Evolutionary conservation across 345 rosid genomes (phyloP).

Genomic region (Aquilaria yunnanensis): DNA sequence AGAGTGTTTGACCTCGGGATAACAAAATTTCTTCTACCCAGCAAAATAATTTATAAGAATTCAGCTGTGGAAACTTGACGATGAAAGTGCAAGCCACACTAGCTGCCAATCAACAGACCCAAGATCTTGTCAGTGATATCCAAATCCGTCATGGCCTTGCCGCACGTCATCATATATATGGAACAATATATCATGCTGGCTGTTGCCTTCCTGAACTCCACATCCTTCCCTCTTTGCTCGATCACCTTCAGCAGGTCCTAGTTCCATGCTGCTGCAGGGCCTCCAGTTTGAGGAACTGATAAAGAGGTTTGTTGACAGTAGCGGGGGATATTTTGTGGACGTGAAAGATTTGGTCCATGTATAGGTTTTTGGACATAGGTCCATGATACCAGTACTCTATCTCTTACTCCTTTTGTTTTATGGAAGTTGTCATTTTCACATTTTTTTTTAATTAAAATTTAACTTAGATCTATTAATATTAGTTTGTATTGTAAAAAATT

Average conservation of each 20-base stretch:
- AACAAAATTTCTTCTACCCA: too few species aligned
- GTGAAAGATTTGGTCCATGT: too few species aligned
- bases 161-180: conserved; percentile 16
- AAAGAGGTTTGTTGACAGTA: conserved; percentile 8
- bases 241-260: conserved; percentile 15
- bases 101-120: conserved; percentile 28
- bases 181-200: conserved; percentile 19
- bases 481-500: too few species aligned
- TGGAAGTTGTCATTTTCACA: too few species aligned
- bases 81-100: conserved; percentile 26
- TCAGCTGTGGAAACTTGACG: conserved; percentile 14
- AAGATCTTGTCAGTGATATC: conserved; percentile 25
- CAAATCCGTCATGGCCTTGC: conserved; percentile 9
- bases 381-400: too few species aligned
- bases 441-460: too few species aligned
- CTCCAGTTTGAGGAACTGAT: conserved; percentile 34
- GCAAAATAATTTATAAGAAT: too few species aligned
- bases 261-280: conserved; percentile 21
- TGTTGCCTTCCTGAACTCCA: conserved; percentile 6
- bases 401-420: too few species aligned
- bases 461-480: too few species aligned
- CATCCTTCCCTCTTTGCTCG: conserved; percentile 18
- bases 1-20: too few species aligned
- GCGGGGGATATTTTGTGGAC: too few species aligned
- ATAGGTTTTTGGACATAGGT: too few species aligned